phyloP scores from a whole-genome alignment of 2,329 filamentous ascomycete species.

The Achaetomium macrosporum region DNA sequence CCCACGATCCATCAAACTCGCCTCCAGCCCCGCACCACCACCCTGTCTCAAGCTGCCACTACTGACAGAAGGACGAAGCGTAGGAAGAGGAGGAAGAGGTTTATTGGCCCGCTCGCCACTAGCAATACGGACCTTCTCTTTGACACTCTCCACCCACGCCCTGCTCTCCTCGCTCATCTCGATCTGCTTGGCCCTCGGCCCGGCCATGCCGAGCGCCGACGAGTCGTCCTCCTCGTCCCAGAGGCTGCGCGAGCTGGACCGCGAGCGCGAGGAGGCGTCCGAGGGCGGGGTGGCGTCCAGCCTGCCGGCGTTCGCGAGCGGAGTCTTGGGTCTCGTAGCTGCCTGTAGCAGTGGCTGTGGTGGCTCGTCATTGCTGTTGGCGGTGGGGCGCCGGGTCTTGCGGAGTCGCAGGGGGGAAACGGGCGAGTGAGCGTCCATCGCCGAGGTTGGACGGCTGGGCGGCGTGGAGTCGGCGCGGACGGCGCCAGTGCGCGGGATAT shows the following conservation, averaged over 20 bases:
- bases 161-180: constrained; percentile 67
- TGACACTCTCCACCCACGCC: constrained; percentile 77
- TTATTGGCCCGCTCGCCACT: constrained; percentile 53
- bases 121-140: constrained; percentile 69
- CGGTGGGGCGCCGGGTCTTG: constrained; percentile 45
- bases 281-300: constrained; percentile 32
- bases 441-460: constrained; percentile 32
- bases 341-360: background rate
- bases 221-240: constrained; percentile 56
- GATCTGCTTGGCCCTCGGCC: constrained; percentile 59
- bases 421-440: constrained; percentile 31
- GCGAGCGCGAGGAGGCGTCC: constrained; percentile 40
- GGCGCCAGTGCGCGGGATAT: constrained; percentile 26
- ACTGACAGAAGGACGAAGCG: no score
- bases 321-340: constrained; percentile 36
- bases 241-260: constrained; percentile 48
- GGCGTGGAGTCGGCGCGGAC: constrained; percentile 30
- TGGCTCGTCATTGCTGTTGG: background rate
- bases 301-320: constrained; percentile 31
- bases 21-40: constrained; percentile 16
- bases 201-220: constrained; percentile 59
- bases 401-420: constrained; percentile 48
- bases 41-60: no score
- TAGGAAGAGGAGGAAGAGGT: constrained; percentile 12
- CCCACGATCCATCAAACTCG: constrained; percentile 13